Evolutionary conservation across 345 rosid genomes (phyloP), one percentile per base, ranked within the genome.

Genomic region (Lepidium sativum): DNA sequence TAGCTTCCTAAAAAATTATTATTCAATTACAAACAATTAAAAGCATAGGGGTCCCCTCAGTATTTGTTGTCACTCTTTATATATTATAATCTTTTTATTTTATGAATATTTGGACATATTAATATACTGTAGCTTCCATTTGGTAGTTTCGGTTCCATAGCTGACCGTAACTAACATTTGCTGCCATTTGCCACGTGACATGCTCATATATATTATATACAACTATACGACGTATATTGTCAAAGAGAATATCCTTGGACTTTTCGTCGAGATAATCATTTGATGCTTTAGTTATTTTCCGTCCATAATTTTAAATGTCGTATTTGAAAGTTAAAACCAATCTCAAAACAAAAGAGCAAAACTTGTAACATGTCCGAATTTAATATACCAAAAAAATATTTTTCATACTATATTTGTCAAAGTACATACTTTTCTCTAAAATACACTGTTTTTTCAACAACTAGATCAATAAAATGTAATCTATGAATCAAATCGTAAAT

Each of bases 31-130:
- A 38, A 23, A 71, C 17, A 54, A 44, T 41, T 62, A 49, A 54
- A 62, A 37, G 37, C 69, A 38, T 6, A 40, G 14, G 47, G 74
- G 75, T 64, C 75, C 75, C 75, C 44, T 63, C 34, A 25, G 27
- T 25, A 34, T 31, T 53, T 63, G 41, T 38, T 62, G 54, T 40
- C 68, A 45, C 69, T 54, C 17, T 37, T 7, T 54, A 23, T 35
- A 23, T 9, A 6, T 17, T 20, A 43, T 13, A 54, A 5, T 21
- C 52, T 20, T 16, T 6, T 20, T n/a, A n/a, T n/a, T n/a, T 20
- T 39, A 50, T 31, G 14, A 35, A 15, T 71, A 14, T 63, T 44
- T 63, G 29, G 35, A 49, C 21, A 63, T 37, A 18, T 33, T 18
- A 20, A 16, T 44, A 42, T 53, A 54, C 32, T 34, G 13, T 41